A percentile compares a stretch with the other conserved stretches of the same genome.
Evolutionary conservation across 495 filamentous ascomycete genomes (phyloP).

Genomic region (Aspergillus ellipticus): DNA sequence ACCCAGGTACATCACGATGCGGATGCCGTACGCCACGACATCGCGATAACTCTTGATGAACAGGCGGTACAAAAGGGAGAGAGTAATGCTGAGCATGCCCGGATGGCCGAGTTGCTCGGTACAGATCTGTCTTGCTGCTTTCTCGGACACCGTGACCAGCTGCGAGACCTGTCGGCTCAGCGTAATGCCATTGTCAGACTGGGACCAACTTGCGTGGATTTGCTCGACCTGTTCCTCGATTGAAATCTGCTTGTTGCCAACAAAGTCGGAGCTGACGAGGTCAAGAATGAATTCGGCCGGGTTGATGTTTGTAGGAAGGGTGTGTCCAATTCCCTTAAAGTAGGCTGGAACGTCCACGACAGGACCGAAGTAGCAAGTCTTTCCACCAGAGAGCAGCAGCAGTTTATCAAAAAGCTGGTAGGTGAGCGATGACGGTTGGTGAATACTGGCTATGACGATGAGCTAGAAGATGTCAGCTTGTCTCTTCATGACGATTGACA

Average conservation of each 20-base stretch:
- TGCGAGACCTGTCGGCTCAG: slow-evolving; percentile 12
- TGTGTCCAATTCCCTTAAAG: slow-evolving; percentile 54
- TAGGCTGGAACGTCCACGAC: slow-evolving; percentile 49
- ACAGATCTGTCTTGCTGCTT: slow-evolving; percentile 6
- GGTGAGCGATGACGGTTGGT: slow-evolving; percentile 73
- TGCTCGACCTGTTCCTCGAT: slow-evolving; percentile 25
- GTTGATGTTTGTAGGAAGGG: slow-evolving; percentile 64
- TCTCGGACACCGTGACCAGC: slow-evolving; percentile 12
- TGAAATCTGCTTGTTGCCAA: slow-evolving; percentile 34
- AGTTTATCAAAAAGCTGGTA: slow-evolving; percentile 79
- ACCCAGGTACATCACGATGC: slow-evolving; percentile 78
- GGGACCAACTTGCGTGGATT: slow-evolving; percentile 31
- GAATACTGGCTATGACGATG: slow-evolving; percentile 73
- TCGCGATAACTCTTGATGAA: slow-evolving; percentile 81
- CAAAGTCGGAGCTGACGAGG: slow-evolving; percentile 71
- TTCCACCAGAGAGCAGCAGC: slow-evolving; percentile 65
- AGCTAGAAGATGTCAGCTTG: slow-evolving; percentile 35
- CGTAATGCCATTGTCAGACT: slow-evolving; percentile 16
- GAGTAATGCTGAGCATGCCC: slow-evolving; percentile 25
- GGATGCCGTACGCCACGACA: slow-evolving; percentile 75
- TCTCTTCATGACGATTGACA: not conserved
- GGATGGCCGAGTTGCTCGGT: slow-evolving; percentile 27
- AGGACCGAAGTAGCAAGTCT: slow-evolving; percentile 65
- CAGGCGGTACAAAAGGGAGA: slow-evolving; percentile 62
- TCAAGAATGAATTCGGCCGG: slow-evolving; percentile 77